Base-by-base conservation (phyloP, 495 filamentous ascomycete genomes). In the Aspergillus sparsus region DNA sequence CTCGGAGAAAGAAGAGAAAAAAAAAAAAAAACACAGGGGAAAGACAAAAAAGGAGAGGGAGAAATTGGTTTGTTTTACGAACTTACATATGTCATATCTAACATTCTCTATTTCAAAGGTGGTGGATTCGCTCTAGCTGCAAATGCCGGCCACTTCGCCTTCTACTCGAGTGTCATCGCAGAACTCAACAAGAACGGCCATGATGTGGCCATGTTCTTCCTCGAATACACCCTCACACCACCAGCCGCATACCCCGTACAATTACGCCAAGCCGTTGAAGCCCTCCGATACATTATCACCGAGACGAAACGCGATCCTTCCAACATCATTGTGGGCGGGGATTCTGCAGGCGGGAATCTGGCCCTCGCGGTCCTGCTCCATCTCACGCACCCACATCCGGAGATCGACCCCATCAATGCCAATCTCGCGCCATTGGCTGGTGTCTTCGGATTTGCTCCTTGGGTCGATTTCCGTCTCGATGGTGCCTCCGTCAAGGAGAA, bases 321-420 rank as follows among this genome's bases (percentile, higher is more conserved):
- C 7, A 68, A 79, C 56, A 71, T 89, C 33, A 60, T 81, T 46
- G 51, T 89, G 0, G 82, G 71, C 31, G 87, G 87, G 10, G 86
- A 89, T 68, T 87, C 85, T 2, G 87, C 87, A 0, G 85, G 87
- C 56, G 87, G 74, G 2, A 87, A 89, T 62, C 71, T 89, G 6
- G 72, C 77, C 21, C 61, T 84, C 12, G 71, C 77, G 6, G 63
- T 86, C 0, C 73, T 89, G 9, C 74, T 81, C 7, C 87, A 89
- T 60, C 69, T 88, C 3, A 70, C 82, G 0, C 85, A 89, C 61
- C 85, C 85, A 2, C 83, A 87, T 60, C 78, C 82, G 0, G 71
- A 74, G 7, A 77, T 80, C 55, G 72, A 78, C 10, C 63, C 69
- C 0, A 16, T 67, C 0, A 41, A 80, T 32, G 34, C 53, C 1